phyloP scores from a whole-genome alignment of 345 rosid genomes.

The Pistacia vera region DNA sequence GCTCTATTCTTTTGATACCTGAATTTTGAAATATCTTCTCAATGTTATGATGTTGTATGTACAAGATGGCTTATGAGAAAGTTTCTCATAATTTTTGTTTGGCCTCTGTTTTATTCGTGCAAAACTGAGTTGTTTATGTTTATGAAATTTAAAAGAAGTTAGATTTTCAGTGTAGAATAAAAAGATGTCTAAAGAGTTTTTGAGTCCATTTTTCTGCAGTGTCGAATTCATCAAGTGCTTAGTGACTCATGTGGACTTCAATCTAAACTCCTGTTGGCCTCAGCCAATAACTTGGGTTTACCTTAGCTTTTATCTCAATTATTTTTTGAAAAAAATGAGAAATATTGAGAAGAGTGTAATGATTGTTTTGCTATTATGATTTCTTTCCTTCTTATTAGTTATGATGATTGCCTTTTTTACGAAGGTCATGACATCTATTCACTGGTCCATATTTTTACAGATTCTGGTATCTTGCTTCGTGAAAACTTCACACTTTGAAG shows the following conservation, averaged over 20 bases:
- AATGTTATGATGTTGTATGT: neutral
- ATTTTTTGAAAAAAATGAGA: neutral
- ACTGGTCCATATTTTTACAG: constrained; percentile 46
- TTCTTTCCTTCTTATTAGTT: neutral
- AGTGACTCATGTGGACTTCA: neutral
- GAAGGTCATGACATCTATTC: constrained; percentile 14
- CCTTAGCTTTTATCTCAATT: neutral
- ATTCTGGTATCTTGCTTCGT: constrained; percentile 89
- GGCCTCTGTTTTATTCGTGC: constrained; percentile 1
- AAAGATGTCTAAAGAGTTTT: neutral
- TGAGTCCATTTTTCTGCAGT: neutral
- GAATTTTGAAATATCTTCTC: neutral
- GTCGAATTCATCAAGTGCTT: neutral
- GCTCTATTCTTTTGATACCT: neutral
- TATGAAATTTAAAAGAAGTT: neutral
- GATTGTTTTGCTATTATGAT: neutral
- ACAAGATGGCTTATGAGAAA: neutral
- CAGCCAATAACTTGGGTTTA: neutral
- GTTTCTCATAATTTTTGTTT: neutral
- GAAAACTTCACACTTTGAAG: constrained; percentile 86
- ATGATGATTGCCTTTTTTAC: neutral
- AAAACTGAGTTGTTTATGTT: neutral
- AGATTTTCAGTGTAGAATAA: neutral
- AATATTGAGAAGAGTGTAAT: neutral
- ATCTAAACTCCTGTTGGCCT: neutral